Evolutionary conservation across 1,284 basidiomycete species (phyloP).

Genomic region (Lentinula novae-zelandiae): DNA sequence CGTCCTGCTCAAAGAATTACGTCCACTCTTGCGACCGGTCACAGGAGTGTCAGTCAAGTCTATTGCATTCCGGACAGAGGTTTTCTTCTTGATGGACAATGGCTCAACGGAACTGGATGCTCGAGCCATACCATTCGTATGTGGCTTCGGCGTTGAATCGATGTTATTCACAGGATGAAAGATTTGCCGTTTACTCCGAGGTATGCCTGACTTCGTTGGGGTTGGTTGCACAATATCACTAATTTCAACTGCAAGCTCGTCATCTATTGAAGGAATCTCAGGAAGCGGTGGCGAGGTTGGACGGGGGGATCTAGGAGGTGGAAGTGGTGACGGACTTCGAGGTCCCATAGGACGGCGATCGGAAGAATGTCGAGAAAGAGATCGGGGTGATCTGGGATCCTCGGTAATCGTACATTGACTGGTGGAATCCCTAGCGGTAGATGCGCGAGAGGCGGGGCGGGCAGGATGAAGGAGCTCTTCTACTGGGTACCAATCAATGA

Average conservation of each 20-base stretch:
- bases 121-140: constrained; percentile 23
- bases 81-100: constrained; percentile 78
- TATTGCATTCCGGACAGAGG: constrained; percentile 44
- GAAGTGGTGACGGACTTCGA: constrained; percentile 64
- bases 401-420: constrained; percentile 31
- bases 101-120: constrained; percentile 52
- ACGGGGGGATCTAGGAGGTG: constrained; percentile 37
- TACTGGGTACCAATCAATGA: constrained; percentile 24
- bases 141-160: constrained; percentile 45
- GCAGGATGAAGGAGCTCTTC: constrained; percentile 56
- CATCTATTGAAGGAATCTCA: constrained; percentile 38
- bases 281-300: constrained; percentile 21
- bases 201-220: constrained; percentile 43
- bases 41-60: constrained; percentile 27
- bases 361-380: constrained; percentile 39
- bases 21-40: constrained; percentile 15
- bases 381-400: constrained; percentile 33
- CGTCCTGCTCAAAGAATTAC: constrained; percentile 12
- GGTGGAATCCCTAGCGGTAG: constrained; percentile 31
- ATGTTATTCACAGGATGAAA: constrained; percentile 36
- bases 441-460: constrained; percentile 51
- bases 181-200: constrained; percentile 64
- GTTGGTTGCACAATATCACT: constrained; percentile 20
- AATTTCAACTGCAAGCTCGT: constrained; percentile 39
- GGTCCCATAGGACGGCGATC: constrained; percentile 68